Percentiles rank a stretch among this genome's conserved stretches.
These are phyloP conservation scores for Borovskyia barvae DNA, from an alignment of 208 protist genomes.

Conservation along the genomic window DNA sequence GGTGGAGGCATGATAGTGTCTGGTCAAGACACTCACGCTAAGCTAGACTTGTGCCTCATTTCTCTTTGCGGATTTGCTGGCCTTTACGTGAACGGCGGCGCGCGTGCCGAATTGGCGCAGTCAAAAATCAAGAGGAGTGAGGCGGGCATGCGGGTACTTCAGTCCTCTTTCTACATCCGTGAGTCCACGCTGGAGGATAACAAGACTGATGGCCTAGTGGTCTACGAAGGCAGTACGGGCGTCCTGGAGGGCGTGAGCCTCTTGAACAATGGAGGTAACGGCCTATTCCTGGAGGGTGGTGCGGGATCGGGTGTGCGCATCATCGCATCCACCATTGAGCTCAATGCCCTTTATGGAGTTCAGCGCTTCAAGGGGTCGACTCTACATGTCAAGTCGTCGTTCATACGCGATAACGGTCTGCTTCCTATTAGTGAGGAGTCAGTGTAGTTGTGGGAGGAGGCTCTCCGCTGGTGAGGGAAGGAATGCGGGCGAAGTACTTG, in stretches of 20 bases:
- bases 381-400: constrained; percentile 41
- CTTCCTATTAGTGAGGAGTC: constrained; percentile 49
- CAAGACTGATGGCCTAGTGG: constrained; percentile 52
- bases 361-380: constrained; percentile 48
- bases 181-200: constrained; percentile 54
- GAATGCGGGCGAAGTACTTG: too few relatives aligned
- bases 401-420: constrained; percentile 60
- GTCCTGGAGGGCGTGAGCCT: constrained; percentile 41
- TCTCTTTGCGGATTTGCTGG: constrained; percentile 53
- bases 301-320: constrained; percentile 29
- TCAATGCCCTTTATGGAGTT: constrained; percentile 68
- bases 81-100: constrained; percentile 40
- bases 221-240: constrained; percentile 34
- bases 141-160: constrained; percentile 34
- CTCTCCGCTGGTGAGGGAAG: too few relatives aligned
- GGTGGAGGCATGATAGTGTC: constrained; percentile 41
- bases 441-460: too few relatives aligned
- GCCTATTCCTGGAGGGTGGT: constrained; percentile 36
- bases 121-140: constrained; percentile 53
- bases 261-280: constrained; percentile 56
- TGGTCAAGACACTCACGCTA: constrained; percentile 24
- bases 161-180: constrained; percentile 10
- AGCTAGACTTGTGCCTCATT: constrained; percentile 50
- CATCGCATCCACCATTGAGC: constrained; percentile 49
- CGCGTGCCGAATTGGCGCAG: constrained; percentile 27